Conservation (phyloP, 371 early-diverging fungal genomes). For the Parasitella parasitica region DNA sequence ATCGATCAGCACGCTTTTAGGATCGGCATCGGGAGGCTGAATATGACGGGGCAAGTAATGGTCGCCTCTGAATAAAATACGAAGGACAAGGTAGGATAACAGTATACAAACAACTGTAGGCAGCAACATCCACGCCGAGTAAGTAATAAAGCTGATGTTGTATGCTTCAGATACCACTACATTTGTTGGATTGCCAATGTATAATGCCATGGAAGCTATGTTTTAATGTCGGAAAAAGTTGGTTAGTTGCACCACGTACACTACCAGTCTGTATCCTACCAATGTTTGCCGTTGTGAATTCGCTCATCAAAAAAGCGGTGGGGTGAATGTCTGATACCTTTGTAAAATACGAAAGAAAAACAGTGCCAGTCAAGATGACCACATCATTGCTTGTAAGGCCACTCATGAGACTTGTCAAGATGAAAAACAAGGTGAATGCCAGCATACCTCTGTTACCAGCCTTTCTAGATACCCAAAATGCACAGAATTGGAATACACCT, state of each 20-base stretch:
- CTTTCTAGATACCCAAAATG: constrained; percentile 63
- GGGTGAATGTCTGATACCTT: constrained; percentile 61
- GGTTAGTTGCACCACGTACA: no score
- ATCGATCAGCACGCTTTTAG: constrained; percentile 54
- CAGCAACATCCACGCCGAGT: constrained; percentile 79
- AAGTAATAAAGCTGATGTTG: constrained; percentile 67
- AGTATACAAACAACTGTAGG: constrained; percentile 65
- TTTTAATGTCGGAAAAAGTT: background rate
- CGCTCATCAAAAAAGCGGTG: constrained; percentile 68
- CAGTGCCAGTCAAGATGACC: constrained; percentile 77
- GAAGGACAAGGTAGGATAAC: constrained; percentile 53
- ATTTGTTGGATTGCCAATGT: constrained; percentile 86
- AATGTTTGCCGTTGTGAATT: constrained; percentile 72
- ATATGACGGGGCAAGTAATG: constrained; percentile 51
- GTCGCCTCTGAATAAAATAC: constrained; percentile 45
- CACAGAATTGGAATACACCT: constrained; percentile 70
- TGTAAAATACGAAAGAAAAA: constrained; percentile 73
- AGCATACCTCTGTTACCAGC: constrained; percentile 59
- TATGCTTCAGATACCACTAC: constrained; percentile 82
- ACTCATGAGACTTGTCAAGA: constrained; percentile 72
- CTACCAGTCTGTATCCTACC: constrained; percentile 35
- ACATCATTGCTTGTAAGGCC: constrained; percentile 81
- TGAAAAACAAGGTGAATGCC: constrained; percentile 68
- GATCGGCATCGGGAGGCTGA: constrained; percentile 49
- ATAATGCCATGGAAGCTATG: constrained; percentile 76